Percentiles rank a stretch among this genome's conserved stretches.
Conservation (phyloP, 1,284 basidiomycete species). For the Apiotrichum siamense region DNA sequence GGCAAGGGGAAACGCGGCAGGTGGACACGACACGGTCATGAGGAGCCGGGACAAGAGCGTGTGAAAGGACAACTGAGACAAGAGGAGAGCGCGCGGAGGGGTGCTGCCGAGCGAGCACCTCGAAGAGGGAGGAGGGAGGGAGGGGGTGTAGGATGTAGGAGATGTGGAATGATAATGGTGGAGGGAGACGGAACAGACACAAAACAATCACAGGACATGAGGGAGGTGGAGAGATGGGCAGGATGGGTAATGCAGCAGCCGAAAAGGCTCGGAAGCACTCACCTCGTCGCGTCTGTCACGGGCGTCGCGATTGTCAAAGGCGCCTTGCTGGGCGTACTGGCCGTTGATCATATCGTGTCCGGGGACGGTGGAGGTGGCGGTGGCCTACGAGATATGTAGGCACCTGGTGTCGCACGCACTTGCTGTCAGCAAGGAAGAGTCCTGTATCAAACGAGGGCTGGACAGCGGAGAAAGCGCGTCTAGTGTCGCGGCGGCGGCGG, state of each 20-base stretch:
- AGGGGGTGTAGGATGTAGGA: too few species aligned
- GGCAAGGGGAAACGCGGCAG: background rate
- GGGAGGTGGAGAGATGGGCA: background rate
- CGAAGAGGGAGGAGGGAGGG: too few species aligned
- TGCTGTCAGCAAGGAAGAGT: too few species aligned
- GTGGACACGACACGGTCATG: too few species aligned
- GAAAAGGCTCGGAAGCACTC: constrained; percentile 3
- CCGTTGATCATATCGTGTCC: constrained; percentile 8
- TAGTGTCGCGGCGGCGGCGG: too few species aligned
- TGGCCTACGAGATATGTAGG: background rate
- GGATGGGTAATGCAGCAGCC: background rate
- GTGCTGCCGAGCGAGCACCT: too few species aligned
- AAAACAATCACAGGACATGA: too few species aligned
- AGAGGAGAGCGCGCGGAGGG: too few species aligned
- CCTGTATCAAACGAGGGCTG: background rate
- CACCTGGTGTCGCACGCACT: background rate
- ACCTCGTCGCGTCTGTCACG: constrained; percentile 14
- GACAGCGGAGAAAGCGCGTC: too few species aligned
- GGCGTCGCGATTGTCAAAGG: constrained; percentile 4
- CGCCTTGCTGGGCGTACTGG: constrained; percentile 9
- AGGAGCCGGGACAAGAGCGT: too few species aligned
- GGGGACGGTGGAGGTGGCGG: background rate
- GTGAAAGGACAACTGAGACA: too few species aligned
- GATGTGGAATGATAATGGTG: background rate
- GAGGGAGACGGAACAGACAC: background rate